These are phyloP conservation scores for Cornus florida DNA, from an alignment of 148 eudicot species.

Conservation along the genomic window DNA sequence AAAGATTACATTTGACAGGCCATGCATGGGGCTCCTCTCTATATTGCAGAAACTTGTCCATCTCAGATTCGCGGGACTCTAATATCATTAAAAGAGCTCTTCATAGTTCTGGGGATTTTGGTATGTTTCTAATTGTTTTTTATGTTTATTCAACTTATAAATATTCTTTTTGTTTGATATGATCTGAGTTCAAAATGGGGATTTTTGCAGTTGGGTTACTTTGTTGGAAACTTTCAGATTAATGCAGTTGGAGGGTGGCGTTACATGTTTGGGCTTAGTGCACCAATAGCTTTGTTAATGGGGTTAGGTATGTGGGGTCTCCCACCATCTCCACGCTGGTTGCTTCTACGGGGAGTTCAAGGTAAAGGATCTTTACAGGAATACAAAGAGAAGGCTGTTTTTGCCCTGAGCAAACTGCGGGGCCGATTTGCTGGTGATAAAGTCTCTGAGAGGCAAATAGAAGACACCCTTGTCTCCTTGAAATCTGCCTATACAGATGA, in stretches of 20 bases:
- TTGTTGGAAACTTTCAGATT: conserved; percentile 74
- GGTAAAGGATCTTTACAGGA: conserved; percentile 71
- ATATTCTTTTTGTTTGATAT: not conserved
- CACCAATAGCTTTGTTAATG: conserved; percentile 73
- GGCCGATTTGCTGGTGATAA: conserved; percentile 77
- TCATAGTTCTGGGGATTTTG: conserved; percentile 90
- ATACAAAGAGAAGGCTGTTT: conserved; percentile 69
- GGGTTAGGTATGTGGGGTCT: conserved; percentile 86
- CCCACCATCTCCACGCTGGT: conserved; percentile 95
- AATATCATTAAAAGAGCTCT: conserved; percentile 81
- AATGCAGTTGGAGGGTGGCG: conserved; percentile 95
- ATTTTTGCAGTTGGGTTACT: conserved; percentile 73
- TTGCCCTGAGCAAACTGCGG: conserved; percentile 70
- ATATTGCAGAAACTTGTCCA: conserved; percentile 97
- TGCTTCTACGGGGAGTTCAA: conserved; percentile 87
- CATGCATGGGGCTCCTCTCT: conserved; percentile 99
- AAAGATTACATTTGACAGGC: conserved; percentile 54
- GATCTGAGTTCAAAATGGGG: conserved; percentile 1
- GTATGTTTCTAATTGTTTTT: conserved; percentile 28
- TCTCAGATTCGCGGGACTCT: conserved; percentile 95
- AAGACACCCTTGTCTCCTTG: conserved; percentile 68
- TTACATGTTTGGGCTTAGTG: conserved; percentile 87
- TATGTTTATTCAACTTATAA: not conserved
- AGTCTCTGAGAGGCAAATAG: conserved; percentile 72
- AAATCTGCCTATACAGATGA: conserved; percentile 65